These are phyloP conservation scores for Entelexis paramagnoliae DNA, from an alignment of 1,139 yeast species.

Conservation along the genomic window DNA sequence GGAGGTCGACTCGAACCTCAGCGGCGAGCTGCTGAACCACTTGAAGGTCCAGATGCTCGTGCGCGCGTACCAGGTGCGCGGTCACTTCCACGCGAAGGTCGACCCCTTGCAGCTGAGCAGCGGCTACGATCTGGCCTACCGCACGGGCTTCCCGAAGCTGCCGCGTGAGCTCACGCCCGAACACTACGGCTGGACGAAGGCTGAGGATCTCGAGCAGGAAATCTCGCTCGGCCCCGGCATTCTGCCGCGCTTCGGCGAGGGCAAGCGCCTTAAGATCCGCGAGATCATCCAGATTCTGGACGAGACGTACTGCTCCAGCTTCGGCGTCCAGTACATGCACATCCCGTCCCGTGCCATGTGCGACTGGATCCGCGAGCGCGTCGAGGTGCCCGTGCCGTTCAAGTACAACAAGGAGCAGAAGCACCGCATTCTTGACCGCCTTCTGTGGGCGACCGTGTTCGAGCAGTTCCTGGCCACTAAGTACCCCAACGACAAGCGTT, in stretches of 20 bases:
- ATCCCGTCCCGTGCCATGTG: constrained; percentile 92
- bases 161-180: constrained; percentile 89
- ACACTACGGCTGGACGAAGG: constrained; percentile 80
- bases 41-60: constrained; percentile 92
- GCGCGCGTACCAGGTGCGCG: constrained; percentile 97
- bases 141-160: constrained; percentile 36
- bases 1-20: constrained; percentile 15
- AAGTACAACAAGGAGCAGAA: constrained; percentile 79
- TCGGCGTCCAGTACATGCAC: constrained; percentile 93
- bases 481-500: constrained; percentile 97
- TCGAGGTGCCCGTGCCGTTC: constrained; percentile 85
- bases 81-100: constrained; percentile 88
- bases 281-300: constrained; percentile 76
- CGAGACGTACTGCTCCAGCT: constrained; percentile 71
- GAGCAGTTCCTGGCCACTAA: constrained; percentile 87
- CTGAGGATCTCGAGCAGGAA: constrained; percentile 62
- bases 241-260: constrained; percentile 70
- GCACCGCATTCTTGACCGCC: constrained; percentile 90
- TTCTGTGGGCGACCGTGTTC: constrained; percentile 92
- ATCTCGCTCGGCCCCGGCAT: constrained; percentile 96
- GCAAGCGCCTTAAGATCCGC: constrained; percentile 49
- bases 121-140: constrained; percentile 49
- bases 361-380: constrained; percentile 96
- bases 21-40: constrained; percentile 63
- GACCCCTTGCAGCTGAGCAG: constrained; percentile 73